A percentile compares a stretch with the other conserved stretches of the same genome.
Conservation (phyloP, 371 early-diverging fungal genomes). For the Conidiobolus incongruus region DNA sequence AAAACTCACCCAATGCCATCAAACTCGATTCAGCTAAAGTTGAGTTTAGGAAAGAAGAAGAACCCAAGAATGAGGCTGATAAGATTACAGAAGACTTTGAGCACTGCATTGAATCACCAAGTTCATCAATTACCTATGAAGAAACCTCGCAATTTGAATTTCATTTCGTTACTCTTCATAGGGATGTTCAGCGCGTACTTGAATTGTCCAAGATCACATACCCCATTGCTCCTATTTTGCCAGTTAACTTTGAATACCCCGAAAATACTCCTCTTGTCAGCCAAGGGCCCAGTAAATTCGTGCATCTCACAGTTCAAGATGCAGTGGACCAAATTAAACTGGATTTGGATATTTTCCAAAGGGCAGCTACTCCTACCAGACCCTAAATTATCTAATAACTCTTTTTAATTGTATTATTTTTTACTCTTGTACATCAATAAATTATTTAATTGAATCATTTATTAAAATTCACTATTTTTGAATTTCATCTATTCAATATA, state of each 20-base stretch:
- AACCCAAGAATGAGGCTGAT: background rate
- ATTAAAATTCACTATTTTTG: too few species aligned
- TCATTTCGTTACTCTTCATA: slow-evolving; percentile 12
- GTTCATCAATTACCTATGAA: background rate
- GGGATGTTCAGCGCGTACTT: slow-evolving; percentile 9
- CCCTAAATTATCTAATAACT: too few species aligned
- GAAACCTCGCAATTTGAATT: slow-evolving; percentile 10
- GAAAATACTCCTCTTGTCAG: background rate
- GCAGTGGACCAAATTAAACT: background rate
- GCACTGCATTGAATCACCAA: too few species aligned
- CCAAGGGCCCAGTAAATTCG: background rate
- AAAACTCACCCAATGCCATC: background rate
- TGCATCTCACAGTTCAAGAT: slow-evolving; percentile 3
- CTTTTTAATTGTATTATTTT: too few species aligned
- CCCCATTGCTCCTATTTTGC: slow-evolving; percentile 10
- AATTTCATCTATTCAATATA: too few species aligned
- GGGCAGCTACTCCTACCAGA: too few species aligned
- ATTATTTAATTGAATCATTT: too few species aligned
- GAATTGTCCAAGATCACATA: slow-evolving; percentile 17
- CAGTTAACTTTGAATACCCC: slow-evolving; percentile 7
- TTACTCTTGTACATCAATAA: too few species aligned
- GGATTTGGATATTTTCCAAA: too few species aligned
- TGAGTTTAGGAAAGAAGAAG: background rate
- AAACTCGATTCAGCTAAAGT: background rate
- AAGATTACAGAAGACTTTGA: slow-evolving; percentile 4